phyloP scores from a whole-genome alignment of 1,284 basidiomycete species.

The Tilletia setariae region DNA sequence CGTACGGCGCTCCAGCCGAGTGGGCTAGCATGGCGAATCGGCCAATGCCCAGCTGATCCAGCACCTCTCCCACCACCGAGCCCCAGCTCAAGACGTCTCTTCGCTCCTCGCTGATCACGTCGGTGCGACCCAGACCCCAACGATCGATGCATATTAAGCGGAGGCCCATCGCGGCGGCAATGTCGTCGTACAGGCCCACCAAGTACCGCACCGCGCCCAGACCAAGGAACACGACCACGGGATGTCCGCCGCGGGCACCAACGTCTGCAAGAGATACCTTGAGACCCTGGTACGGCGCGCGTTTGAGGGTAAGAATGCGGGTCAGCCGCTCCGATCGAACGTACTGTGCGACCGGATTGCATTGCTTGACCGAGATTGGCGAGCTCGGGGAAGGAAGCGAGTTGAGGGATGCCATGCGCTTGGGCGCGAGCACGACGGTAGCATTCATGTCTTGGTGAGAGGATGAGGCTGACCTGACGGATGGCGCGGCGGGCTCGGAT shows the following conservation, averaged over 20 bases:
- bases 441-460: not conserved
- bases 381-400: slow-evolving; percentile 9
- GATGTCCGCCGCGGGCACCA: slow-evolving; percentile 74
- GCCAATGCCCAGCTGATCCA: slow-evolving; percentile 74
- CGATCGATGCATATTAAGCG: slow-evolving; percentile 91
- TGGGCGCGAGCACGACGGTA: slow-evolving; percentile 22
- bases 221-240: slow-evolving; percentile 85
- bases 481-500: not conserved
- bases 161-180: slow-evolving; percentile 80
- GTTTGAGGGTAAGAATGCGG: slow-evolving; percentile 71
- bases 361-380: not conserved
- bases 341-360: not conserved
- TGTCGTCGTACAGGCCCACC: slow-evolving; percentile 90
- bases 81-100: slow-evolving; percentile 87
- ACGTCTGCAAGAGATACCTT: slow-evolving; percentile 90
- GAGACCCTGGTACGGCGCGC: slow-evolving; percentile 71
- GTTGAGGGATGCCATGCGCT: slow-evolving; percentile 20
- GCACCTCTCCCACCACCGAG: slow-evolving; percentile 79
- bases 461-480: not conserved
- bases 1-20: slow-evolving; percentile 94
- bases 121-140: slow-evolving; percentile 85
- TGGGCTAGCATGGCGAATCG: slow-evolving; percentile 87
- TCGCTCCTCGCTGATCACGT: slow-evolving; percentile 66
- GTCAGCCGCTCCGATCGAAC: slow-evolving; percentile 64
- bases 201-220: slow-evolving; percentile 90